phyloP scores from a whole-genome alignment of 2,329 filamentous ascomycete genomes.

The Aureobasidium sp. region DNA sequence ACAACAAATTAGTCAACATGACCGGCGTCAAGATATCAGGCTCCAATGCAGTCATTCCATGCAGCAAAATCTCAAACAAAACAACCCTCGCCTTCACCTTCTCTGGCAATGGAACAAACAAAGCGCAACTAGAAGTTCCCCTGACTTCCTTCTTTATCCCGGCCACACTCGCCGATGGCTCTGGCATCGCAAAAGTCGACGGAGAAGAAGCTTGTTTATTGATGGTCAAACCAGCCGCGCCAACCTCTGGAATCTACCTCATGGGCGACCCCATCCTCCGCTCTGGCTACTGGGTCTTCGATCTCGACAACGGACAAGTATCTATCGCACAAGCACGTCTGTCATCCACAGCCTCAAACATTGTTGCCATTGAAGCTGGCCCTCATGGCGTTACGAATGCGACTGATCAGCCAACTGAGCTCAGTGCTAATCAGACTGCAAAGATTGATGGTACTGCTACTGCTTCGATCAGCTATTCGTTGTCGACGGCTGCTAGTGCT shows the following conservation, averaged over 20 bases:
- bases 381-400: slow-evolving; percentile 5
- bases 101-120: slow-evolving; percentile 24
- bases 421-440: not conserved
- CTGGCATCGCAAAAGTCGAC: slow-evolving; percentile 26
- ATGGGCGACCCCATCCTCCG: slow-evolving; percentile 36
- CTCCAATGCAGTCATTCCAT: slow-evolving; percentile 26
- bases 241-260: slow-evolving; percentile 29
- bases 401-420: not conserved
- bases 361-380: slow-evolving; percentile 6
- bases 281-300: slow-evolving; percentile 40
- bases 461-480: not conserved
- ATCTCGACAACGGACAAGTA: slow-evolving; percentile 39
- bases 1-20: slow-evolving; percentile 27
- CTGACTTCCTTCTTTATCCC: slow-evolving; percentile 34
- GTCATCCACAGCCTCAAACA: not conserved
- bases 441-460: not conserved
- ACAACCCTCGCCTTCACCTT: slow-evolving; percentile 33
- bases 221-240: not conserved
- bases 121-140: slow-evolving; percentile 32
- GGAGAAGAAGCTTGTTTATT: slow-evolving; percentile 21
- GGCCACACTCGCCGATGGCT: slow-evolving; percentile 27
- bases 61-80: slow-evolving; percentile 29
- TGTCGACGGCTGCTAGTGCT: not conserved
- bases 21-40: slow-evolving; percentile 29
- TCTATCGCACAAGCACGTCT: slow-evolving; percentile 35